Conservation (phyloP, 2,329 filamentous ascomycete genomes). For the Penicillium freii region DNA sequence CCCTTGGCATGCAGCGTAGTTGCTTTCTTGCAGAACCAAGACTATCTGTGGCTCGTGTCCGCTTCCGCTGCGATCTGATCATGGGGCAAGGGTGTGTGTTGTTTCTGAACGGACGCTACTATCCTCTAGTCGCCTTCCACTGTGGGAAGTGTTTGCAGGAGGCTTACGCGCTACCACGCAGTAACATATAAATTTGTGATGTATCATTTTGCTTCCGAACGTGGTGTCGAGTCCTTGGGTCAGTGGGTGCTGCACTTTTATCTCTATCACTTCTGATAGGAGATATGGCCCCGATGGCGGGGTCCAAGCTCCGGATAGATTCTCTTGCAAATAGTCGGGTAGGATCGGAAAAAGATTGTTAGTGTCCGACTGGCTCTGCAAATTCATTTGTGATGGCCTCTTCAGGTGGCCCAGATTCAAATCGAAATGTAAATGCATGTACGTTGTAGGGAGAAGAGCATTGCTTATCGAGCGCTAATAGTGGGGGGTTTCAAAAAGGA, state of each 20-base stretch:
- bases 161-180: neutral
- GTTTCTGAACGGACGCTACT: neutral
- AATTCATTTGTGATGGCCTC: conserved; percentile 9
- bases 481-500: neutral
- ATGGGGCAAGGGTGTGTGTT: conserved; percentile 3
- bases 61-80: conserved; percentile 7
- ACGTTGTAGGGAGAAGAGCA: neutral
- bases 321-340: conserved; percentile 9
- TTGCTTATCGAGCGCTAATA: conserved; percentile 14
- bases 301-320: conserved; percentile 18
- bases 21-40: conserved; percentile 19
- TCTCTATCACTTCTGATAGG: conserved; percentile 20
- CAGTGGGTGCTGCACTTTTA: conserved; percentile 12
- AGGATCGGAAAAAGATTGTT: conserved; percentile 11
- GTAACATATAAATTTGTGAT: conserved; percentile 4
- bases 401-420: conserved; percentile 17
- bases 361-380: conserved; percentile 4
- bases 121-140: neutral
- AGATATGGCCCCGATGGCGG: conserved; percentile 5
- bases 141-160: neutral
- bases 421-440: conserved; percentile 11
- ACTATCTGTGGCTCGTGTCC: conserved; percentile 18
- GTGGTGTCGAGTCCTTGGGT: conserved; percentile 4
- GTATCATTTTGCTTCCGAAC: conserved; percentile 1
- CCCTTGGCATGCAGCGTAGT: conserved; percentile 18